A percentile compares a stretch with the other conserved stretches of the same genome.
Conservation (phyloP, 2,329 filamentous ascomycete genomes). For the Cryoendolithus antarcticus region DNA sequence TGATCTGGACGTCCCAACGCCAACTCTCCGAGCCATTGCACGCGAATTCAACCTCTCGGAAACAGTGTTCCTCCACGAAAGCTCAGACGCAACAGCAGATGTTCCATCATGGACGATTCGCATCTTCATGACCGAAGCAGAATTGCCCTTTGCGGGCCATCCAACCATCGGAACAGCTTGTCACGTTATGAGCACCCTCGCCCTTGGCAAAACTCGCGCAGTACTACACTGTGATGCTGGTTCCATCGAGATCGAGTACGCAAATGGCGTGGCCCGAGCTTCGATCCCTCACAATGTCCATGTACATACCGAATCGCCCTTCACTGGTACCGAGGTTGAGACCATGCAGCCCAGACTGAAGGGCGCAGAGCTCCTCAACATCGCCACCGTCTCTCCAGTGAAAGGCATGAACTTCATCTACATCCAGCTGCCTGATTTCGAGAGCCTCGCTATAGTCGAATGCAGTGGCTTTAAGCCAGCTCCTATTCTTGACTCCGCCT, state of each 20-base stretch:
- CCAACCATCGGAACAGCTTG: constrained; percentile 45
- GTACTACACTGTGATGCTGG: constrained; percentile 34
- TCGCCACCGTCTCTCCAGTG: constrained; percentile 41
- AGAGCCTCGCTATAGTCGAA: constrained; percentile 40
- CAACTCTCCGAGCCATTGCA: constrained; percentile 42
- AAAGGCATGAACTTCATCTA: constrained; percentile 65
- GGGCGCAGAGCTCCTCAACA: constrained; percentile 2
- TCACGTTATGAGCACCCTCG: constrained; percentile 29
- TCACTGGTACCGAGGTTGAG: constrained; percentile 21
- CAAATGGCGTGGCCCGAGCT: constrained; percentile 40
- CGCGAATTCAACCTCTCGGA: constrained; percentile 48
- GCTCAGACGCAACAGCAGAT: constrained; percentile 4
- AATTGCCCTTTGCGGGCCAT: constrained; percentile 46
- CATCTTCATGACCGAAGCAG: constrained; percentile 40
- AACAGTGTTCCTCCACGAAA: constrained; percentile 40
- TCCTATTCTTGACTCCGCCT: constrained; percentile 32
- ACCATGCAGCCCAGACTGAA: constrained; percentile 25
- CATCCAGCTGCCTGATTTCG: constrained; percentile 47
- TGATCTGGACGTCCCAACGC: constrained; percentile 26
- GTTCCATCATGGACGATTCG: constrained; percentile 33
- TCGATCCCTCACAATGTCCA: constrained; percentile 56
- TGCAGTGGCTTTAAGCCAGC: constrained; percentile 22
- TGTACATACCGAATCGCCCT: constrained; percentile 35
- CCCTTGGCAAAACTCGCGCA: constrained; percentile 18
- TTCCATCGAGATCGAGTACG: constrained; percentile 26